Conservation (phyloP, 352 stramenopile genomes). For the Phytophthora syringae region DNA sequence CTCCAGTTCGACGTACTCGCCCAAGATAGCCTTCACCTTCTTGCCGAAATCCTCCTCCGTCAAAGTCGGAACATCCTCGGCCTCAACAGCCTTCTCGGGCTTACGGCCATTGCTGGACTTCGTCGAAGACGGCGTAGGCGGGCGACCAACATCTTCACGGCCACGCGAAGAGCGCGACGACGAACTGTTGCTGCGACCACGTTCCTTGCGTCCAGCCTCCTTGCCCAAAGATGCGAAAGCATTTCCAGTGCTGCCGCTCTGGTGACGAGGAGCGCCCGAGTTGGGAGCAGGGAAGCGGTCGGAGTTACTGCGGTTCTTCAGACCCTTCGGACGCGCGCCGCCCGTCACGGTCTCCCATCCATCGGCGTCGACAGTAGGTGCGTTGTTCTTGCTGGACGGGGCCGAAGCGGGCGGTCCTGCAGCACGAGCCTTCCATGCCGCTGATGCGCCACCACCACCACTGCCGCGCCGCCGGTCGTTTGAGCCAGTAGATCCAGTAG, state of each 20-base stretch:
- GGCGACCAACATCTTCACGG: constrained; percentile 31
- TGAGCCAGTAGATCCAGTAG: constrained; percentile 26
- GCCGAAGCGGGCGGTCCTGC: constrained; percentile 15
- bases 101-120: constrained; percentile 33
- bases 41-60: constrained; percentile 79
- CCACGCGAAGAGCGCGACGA: constrained; percentile 32
- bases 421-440: constrained; percentile 70
- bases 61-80: constrained; percentile 27
- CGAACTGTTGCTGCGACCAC: constrained; percentile 61
- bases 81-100: constrained; percentile 24
- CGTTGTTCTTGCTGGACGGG: constrained; percentile 17
- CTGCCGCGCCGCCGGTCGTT: constrained; percentile 54
- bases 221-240: constrained; percentile 54
- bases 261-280: constrained; percentile 44
- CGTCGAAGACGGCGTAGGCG: constrained; percentile 45
- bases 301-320: constrained; percentile 71
- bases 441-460: constrained; percentile 51
- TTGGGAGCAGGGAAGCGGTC: constrained; percentile 45
- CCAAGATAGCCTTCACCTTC: constrained; percentile 84
- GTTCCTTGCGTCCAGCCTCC: constrained; percentile 48
- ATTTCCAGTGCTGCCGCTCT: constrained; percentile 43
- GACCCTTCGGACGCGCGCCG: constrained; percentile 54
- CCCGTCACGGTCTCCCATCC: constrained; percentile 78
- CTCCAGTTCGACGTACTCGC: constrained; percentile 86
- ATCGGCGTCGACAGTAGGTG: constrained; percentile 52